A percentile compares a stretch with the other conserved stretches of the same genome.
Conservation (phyloP, 2,329 filamentous ascomycete genomes). For the Cryphonectria naterciae region DNA sequence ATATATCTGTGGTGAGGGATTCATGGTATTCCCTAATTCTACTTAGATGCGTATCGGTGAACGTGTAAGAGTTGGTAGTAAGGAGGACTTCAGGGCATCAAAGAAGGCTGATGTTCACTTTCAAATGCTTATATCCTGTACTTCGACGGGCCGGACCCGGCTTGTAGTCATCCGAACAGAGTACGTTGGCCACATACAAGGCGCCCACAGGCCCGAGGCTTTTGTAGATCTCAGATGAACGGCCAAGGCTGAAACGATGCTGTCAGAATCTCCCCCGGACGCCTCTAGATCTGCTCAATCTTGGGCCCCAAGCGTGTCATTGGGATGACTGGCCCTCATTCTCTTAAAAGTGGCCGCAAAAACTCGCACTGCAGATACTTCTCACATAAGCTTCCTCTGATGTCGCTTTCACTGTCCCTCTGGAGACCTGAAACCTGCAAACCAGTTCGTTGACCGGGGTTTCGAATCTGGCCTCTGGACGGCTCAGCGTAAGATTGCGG, state of each 20-base stretch:
- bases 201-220: background rate
- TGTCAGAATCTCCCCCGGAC: slow-evolving; percentile 1
- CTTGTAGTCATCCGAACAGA: background rate
- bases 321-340: background rate
- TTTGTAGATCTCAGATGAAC: background rate
- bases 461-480: background rate
- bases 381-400: slow-evolving; percentile 8
- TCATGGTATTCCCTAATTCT: background rate
- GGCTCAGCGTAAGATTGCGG: background rate
- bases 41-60: background rate
- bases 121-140: background rate
- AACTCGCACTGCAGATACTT: background rate
- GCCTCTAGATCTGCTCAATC: background rate
- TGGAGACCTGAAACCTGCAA: slow-evolving; percentile 4
- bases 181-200: background rate
- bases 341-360: background rate
- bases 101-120: background rate
- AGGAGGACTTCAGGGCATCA: background rate
- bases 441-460: slow-evolving; percentile 2
- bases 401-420: background rate
- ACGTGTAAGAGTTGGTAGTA: background rate
- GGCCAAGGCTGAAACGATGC: background rate
- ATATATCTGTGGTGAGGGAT: background rate
- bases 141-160: background rate
- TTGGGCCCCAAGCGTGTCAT: background rate